Evolutionary conservation across 768 basidiomycete genomes (phyloP).

Genomic region (Kwoniella dejecticola): DNA sequence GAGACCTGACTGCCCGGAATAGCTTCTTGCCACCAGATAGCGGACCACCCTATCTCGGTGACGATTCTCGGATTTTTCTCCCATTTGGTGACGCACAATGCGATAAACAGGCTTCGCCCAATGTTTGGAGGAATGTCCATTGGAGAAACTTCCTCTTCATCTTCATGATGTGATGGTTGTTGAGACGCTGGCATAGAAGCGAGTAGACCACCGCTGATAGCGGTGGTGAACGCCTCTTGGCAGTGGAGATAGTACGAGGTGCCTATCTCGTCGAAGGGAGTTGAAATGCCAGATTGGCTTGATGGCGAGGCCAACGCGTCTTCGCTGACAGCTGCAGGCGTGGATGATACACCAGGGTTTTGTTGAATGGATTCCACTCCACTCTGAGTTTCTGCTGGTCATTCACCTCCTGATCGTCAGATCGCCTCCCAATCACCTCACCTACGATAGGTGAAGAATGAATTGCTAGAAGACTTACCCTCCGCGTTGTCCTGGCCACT

Average conservation of each 20-base stretch:
- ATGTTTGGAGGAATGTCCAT: conserved; percentile 16
- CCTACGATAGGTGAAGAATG: too few species aligned
- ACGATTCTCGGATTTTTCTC: conserved; percentile 42
- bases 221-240: conserved; percentile 41
- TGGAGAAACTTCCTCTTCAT: neutral
- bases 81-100: conserved; percentile 44
- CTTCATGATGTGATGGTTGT: neutral
- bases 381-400: too few species aligned
- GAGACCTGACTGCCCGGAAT: neutral
- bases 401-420: too few species aligned
- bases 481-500: neutral
- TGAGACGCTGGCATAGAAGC: conserved; percentile 9
- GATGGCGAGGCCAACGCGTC: neutral
- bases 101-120: conserved; percentile 44
- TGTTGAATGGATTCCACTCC: too few species aligned
- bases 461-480: neutral
- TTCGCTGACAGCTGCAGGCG: neutral
- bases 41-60: conserved; percentile 49
- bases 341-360: neutral
- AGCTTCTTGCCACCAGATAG: conserved; percentile 43
- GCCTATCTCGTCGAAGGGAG: neutral
- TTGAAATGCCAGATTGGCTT: neutral
- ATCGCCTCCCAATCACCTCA: too few species aligned
- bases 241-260: conserved; percentile 34
- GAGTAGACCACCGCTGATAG: conserved; percentile 37